Conservation (phyloP, 2,329 filamentous ascomycete genomes). For the Aspergillus unguis region DNA sequence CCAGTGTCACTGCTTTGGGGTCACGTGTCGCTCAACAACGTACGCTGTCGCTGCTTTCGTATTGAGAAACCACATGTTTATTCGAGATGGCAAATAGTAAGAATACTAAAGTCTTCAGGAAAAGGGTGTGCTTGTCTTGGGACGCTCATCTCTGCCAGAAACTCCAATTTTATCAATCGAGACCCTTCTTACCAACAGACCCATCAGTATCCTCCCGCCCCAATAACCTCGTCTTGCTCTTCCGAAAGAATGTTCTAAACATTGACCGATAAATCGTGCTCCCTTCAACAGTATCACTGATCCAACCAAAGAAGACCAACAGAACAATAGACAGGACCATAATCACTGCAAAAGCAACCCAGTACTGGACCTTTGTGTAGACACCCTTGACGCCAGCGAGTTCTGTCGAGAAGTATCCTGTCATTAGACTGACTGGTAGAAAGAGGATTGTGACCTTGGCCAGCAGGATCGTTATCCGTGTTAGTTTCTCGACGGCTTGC, state of each 20-base stretch:
- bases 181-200: not conserved
- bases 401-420: slow-evolving; percentile 68
- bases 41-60: too few species aligned
- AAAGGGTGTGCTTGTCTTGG: too few species aligned
- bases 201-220: slow-evolving; percentile 11
- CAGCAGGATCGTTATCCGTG: slow-evolving; percentile 67
- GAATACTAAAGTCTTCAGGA: too few species aligned
- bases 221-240: slow-evolving; percentile 28
- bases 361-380: slow-evolving; percentile 65
- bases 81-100: too few species aligned
- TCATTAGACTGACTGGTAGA: slow-evolving; percentile 71
- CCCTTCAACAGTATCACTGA: slow-evolving; percentile 58
- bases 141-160: too few species aligned
- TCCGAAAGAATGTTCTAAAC: slow-evolving; percentile 34
- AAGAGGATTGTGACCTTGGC: slow-evolving; percentile 74
- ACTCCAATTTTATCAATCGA: too few species aligned
- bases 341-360: slow-evolving; percentile 64
- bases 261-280: slow-evolving; percentile 51
- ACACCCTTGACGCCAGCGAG: slow-evolving; percentile 54
- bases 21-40: not conserved
- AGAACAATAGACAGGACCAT: slow-evolving; percentile 57
- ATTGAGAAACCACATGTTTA: too few species aligned
- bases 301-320: slow-evolving; percentile 56
- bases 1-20: not conserved
- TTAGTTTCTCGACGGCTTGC: slow-evolving; percentile 67